Percentiles rank a stretch among this genome's conserved stretches.
Conservation (phyloP, 2,329 filamentous ascomycete species). For the Pestalotiopsis fici region DNA sequence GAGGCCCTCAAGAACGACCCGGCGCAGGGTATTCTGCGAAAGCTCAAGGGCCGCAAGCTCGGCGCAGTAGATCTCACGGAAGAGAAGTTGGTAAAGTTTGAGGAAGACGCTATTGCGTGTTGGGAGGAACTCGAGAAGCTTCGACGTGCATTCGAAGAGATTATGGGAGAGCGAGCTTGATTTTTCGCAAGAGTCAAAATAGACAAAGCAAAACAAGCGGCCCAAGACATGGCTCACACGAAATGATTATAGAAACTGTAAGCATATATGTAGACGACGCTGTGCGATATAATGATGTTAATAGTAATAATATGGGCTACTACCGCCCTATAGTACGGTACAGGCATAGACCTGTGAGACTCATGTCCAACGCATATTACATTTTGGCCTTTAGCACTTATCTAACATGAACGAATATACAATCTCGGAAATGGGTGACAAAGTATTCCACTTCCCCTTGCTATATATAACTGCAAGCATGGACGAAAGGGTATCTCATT, state of each 20-base stretch:
- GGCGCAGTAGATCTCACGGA: constrained; percentile 60
- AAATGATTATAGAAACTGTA: neutral
- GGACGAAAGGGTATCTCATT: neutral
- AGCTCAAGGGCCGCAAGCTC: constrained; percentile 59
- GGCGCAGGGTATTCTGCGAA: constrained; percentile 52
- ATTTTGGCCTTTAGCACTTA: no score
- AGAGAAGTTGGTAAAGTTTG: constrained; percentile 62
- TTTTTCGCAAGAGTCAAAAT: neutral
- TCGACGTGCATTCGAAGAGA: constrained; percentile 65
- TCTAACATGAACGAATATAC: no score
- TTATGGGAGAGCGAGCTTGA: constrained; percentile 25
- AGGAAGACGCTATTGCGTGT: constrained; percentile 58
- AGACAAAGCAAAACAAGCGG: no score
- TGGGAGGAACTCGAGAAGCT: constrained; percentile 76
- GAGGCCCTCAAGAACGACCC: constrained; percentile 40
- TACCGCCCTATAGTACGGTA: no score
- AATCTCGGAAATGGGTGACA: no score
- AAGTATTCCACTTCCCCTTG: no score
- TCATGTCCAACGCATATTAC: no score
- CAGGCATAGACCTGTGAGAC: no score
- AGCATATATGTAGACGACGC: neutral
- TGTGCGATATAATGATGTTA: neutral
- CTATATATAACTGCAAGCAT: neutral
- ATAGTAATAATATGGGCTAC: no score
- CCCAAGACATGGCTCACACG: no score